These are phyloP conservation scores for Phytopythium litorale DNA, from an alignment of 352 stramenopile genomes.

Conservation along the genomic window DNA sequence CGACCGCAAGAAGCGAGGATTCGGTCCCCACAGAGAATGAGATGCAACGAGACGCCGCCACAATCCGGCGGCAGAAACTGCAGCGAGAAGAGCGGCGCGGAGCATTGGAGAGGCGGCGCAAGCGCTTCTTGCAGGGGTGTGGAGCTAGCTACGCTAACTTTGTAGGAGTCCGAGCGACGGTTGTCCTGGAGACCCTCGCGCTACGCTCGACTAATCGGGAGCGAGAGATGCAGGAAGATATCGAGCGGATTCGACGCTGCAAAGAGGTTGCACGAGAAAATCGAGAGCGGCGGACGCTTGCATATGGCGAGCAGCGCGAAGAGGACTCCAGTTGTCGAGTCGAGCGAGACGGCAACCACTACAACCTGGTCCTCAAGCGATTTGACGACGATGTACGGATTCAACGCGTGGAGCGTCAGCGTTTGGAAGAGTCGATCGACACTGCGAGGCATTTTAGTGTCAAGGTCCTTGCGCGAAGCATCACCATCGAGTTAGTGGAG, in stretches of 20 bases:
- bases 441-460: constrained; percentile 37
- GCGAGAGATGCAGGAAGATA: constrained; percentile 25
- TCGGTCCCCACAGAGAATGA: constrained; percentile 18
- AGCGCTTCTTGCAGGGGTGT: constrained; percentile 63
- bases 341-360: constrained; percentile 46
- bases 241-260: constrained; percentile 56
- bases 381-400: constrained; percentile 63
- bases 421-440: constrained; percentile 26
- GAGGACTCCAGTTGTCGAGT: constrained; percentile 38
- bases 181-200: constrained; percentile 37
- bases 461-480: constrained; percentile 28
- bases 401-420: constrained; percentile 31
- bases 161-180: constrained; percentile 18
- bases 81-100: constrained; percentile 54
- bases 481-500: constrained; percentile 51
- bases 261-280: constrained; percentile 70
- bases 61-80: constrained; percentile 50
- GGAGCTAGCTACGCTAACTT: constrained; percentile 28
- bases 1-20: constrained; percentile 18
- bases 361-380: constrained; percentile 48
- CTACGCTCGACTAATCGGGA: constrained; percentile 50
- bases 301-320: constrained; percentile 49
- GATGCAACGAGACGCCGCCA: constrained; percentile 16
- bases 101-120: constrained; percentile 38
- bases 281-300: constrained; percentile 32